Base-by-base conservation (phyloP, 129 eudicot species). In the Artemisia argyi region DNA sequence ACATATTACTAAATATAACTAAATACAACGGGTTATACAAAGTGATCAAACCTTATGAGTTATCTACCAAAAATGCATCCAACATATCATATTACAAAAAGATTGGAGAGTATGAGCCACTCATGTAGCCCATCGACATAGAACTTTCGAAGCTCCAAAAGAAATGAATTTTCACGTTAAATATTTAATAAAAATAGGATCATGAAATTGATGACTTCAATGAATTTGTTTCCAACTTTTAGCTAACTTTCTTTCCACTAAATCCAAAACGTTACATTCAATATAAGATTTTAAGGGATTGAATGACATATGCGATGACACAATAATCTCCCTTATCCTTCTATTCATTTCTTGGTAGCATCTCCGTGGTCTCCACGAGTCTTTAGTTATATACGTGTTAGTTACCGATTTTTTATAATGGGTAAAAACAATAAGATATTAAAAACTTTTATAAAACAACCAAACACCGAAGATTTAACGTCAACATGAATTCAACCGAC, bases 221-320 rank as follows among this genome's bases (percentile, higher is more conserved):
- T 62, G 50, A 14, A 11, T 32, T 15, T 62, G 3, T 62, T 28
- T 62, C 5, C 18, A 32, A 2, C 50, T 18, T 56, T 19, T 56
- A 56, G 11, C 4, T 56, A 16, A 56, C 20, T 56, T 56, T 56
- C 16, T 55, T n/a, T n/a, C 56, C 15, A 13, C 56, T 51, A 3
- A 14, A 51, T 28, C 65, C 15, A 60, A 22, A 57, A 19, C 65
- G 28, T 13, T 19, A 22, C 14, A 51, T 19, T 24, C 42, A 17
- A 12, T 20, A 20, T 2, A 3, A 60, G 11, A 60, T 57, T 39
- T 39, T 39, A 12, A 13, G 32, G 11, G 11, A 39, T 7, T 39
- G 46, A 39, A 19, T 60, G 65, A 60, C 65, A 60, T 60, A 60
- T 30, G 46, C 44, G 26, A 26, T 60, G 65, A 60, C 65, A 26